Conservation (phyloP, 164 flowering plant species). For the Echeveria elegans region DNA sequence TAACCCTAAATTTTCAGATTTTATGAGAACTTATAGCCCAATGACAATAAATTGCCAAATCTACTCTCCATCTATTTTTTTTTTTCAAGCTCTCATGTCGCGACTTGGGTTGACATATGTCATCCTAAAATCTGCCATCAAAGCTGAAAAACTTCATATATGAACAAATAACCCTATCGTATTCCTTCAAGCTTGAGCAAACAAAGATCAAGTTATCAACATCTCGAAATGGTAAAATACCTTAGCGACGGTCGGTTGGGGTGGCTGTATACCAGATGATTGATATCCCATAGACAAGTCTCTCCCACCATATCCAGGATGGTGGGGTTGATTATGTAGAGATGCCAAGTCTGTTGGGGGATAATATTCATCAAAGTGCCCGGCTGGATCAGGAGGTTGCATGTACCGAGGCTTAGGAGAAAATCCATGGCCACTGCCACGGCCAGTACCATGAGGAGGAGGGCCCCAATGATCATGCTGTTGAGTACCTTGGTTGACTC, state of each 20-base stretch:
- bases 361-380: slow-evolving; percentile 48
- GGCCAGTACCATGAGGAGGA: slow-evolving; percentile 40
- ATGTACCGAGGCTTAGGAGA: slow-evolving; percentile 39
- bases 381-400: slow-evolving; percentile 30
- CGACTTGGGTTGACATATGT: background rate
- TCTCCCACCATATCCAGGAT: slow-evolving; percentile 55
- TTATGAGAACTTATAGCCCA: background rate
- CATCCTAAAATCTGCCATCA: background rate
- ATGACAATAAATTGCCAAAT: background rate
- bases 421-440: slow-evolving; percentile 35
- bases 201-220: background rate
- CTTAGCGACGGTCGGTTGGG: slow-evolving; percentile 37
- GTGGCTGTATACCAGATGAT: slow-evolving; percentile 29
- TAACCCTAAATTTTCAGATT: background rate
- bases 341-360: slow-evolving; percentile 36
- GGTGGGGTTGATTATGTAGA: slow-evolving; percentile 42
- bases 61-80: background rate
- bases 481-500: slow-evolving; percentile 37
- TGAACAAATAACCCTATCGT: background rate
- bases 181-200: too few species aligned
- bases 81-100: background rate
- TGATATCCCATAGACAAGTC: slow-evolving; percentile 32
- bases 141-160: background rate
- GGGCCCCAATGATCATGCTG: slow-evolving; percentile 48
- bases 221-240: slow-evolving; percentile 15